phyloP scores from a whole-genome alignment of 1,284 basidiomycete species.

The Melampsora americana region DNA sequence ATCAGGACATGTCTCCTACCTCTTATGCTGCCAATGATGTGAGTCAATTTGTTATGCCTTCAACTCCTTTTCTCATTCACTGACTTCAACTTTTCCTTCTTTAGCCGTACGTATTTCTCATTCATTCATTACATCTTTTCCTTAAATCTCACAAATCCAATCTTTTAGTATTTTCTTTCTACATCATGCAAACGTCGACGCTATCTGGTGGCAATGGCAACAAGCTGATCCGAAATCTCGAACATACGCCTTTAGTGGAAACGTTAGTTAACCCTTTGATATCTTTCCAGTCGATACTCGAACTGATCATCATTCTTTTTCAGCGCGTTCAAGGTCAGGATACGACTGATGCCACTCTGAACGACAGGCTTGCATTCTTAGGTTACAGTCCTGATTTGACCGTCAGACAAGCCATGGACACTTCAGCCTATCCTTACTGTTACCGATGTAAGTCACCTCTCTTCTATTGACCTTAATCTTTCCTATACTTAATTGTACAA shows the following conservation, averaged over 20 bases:
- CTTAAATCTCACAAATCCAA: neutral
- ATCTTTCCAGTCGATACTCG: neutral
- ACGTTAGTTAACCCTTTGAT: constrained; percentile 10
- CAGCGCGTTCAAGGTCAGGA: constrained; percentile 18
- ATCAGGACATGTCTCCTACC: constrained; percentile 38
- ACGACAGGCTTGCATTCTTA: constrained; percentile 20
- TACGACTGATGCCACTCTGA: constrained; percentile 27
- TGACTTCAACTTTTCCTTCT: neutral
- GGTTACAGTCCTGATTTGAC: constrained; percentile 13
- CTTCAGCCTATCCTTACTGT: constrained; percentile 28
- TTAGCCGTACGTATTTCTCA: constrained; percentile 20
- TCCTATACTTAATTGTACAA: no score
- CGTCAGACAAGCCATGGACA: constrained; percentile 24
- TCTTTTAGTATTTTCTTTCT: constrained; percentile 28
- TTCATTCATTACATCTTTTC: neutral
- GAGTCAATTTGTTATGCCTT: neutral
- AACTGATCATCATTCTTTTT: neutral
- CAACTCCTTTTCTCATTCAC: neutral
- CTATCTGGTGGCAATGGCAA: constrained; percentile 37
- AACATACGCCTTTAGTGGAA: constrained; percentile 16
- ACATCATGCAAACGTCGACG: constrained; percentile 34
- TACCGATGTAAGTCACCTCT: constrained; percentile 25
- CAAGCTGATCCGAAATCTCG: constrained; percentile 6
- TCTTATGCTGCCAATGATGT: constrained; percentile 40
- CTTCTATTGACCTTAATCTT: no score